phyloP scores from a whole-genome alignment of 1,139 yeast species.

The Geotrichum carabidarum region DNA sequence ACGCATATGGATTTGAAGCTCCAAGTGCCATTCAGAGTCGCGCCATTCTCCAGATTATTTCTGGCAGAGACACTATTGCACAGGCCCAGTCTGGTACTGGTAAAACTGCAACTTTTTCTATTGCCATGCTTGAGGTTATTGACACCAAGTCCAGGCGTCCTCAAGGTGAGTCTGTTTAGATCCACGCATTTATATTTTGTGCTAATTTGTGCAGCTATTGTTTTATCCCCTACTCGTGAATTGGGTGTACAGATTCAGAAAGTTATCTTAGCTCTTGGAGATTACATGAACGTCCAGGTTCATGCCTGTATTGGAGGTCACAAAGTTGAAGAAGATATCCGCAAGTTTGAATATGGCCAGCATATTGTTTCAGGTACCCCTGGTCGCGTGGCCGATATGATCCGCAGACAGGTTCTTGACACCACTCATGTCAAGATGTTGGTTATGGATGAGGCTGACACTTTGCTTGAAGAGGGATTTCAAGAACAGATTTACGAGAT shows the following conservation, averaged over 20 bases:
- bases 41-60: slow-evolving; percentile 94
- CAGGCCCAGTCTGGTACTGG: slow-evolving; percentile 99
- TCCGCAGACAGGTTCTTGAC: slow-evolving; percentile 85
- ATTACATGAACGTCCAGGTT: slow-evolving; percentile 87
- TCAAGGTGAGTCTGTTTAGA: slow-evolving; percentile 34
- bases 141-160: slow-evolving; percentile 45
- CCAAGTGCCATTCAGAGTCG: slow-evolving; percentile 98
- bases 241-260: slow-evolving; percentile 96
- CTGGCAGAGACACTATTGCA: slow-evolving; percentile 95
- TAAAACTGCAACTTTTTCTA: slow-evolving; percentile 98
- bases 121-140: slow-evolving; percentile 91
- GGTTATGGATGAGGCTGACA: slow-evolving; percentile 98
- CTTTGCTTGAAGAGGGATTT: slow-evolving; percentile 95
- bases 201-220: slow-evolving; percentile 51
- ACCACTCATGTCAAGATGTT: slow-evolving; percentile 92
- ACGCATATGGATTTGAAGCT: slow-evolving; percentile 95
- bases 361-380: slow-evolving; percentile 99
- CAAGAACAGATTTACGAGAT: slow-evolving; percentile 96
- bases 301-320: slow-evolving; percentile 99
- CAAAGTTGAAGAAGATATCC: slow-evolving; percentile 83
- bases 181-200: background rate
- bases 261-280: slow-evolving; percentile 89
- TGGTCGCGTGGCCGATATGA: slow-evolving; percentile 98
- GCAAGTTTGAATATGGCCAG: slow-evolving; percentile 86
- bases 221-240: slow-evolving; percentile 98